A percentile compares a stretch with the other conserved stretches of the same genome.
Evolutionary conservation across 306 rosid species (phyloP).

Genomic region (Castanea mollissima): DNA sequence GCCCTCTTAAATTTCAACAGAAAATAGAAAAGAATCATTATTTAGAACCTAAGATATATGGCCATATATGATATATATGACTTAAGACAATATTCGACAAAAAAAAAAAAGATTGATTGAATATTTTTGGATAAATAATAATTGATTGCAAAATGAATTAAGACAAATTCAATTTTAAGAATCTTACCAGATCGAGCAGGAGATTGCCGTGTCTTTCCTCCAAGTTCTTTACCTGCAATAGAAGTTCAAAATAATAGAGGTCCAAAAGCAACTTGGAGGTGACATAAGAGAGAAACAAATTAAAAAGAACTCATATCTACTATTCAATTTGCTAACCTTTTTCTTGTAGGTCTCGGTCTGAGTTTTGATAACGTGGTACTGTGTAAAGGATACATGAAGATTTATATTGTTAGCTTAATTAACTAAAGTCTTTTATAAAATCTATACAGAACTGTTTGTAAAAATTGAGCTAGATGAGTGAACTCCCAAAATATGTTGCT

Average conservation of each 20-base stretch:
- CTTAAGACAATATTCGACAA: background rate
- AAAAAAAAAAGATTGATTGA: background rate
- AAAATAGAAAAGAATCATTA: background rate
- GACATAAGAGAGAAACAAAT: background rate
- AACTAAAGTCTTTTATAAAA: background rate
- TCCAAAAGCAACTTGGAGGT: background rate
- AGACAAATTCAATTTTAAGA: background rate
- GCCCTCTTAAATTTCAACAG: conserved; percentile 38
- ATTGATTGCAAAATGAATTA: background rate
- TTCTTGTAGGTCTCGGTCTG: conserved; percentile 50
- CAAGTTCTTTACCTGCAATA: conserved; percentile 53
- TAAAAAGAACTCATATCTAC: background rate
- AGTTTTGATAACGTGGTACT: conserved; percentile 65
- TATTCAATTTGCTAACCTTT: conserved; percentile 45
- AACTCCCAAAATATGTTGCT: background rate
- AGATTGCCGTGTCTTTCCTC: conserved; percentile 37
- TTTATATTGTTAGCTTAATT: conserved; percentile 2
- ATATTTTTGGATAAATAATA: background rate
- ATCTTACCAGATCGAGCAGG: conserved; percentile 49
- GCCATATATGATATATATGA: background rate
- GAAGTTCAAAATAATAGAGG: background rate
- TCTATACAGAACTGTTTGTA: background rate
- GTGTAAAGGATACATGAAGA: conserved; percentile 34
- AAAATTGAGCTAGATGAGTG: background rate
- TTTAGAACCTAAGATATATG: background rate